Evolutionary conservation across 805 yeast genomes (phyloP), one percentile per base, ranked within the genome.

Genomic region (Candida piceae): DNA sequence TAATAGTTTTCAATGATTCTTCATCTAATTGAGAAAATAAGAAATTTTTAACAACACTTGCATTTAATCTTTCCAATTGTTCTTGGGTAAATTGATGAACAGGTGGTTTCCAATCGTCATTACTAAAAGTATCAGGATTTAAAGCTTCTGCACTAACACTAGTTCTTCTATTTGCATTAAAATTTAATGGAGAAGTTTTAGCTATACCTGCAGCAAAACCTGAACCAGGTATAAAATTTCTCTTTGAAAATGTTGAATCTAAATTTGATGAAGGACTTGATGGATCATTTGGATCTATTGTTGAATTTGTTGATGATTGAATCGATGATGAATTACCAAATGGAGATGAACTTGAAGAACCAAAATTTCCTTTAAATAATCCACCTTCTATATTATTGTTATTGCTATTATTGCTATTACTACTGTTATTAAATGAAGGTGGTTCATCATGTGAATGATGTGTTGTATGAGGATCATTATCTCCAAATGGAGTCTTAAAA

Each of bases 71-170:
- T 37, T 66, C 63, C 40, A 80, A 64, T 61, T 87, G 95, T 31
- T 76, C 79, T 1, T 66, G 59, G 4, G 76, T 64, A 54, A 83
- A 73, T 48, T 78, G 71, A 49, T 78, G 78, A 34, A 70, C 77
- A 9, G 90, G 89, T 5, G 85, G 83, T 43, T 67, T 74, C 89
- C 89, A 83, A 36, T 76, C 70, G 52, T 78, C 84, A 23, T 75
- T 69, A 37, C 69, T 67, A 52, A 84, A 78, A 23, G 74, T 76
- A 42, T 78, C 79, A 5, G 93, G 94, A 54, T 84, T 81, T 51
- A 84, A 60, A 2, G 93, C 82, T 62, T 88, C 97, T 5, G 96
- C 96, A 38, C 88, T 78, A 11, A 88, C 96, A 16, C 94, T 82
- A 4, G 88, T 84, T 66, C 97, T 78, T 67, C 96, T 78, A 57